Conservation (phyloP, 768 basidiomycete genomes). For the Podaxis sp. region DNA sequence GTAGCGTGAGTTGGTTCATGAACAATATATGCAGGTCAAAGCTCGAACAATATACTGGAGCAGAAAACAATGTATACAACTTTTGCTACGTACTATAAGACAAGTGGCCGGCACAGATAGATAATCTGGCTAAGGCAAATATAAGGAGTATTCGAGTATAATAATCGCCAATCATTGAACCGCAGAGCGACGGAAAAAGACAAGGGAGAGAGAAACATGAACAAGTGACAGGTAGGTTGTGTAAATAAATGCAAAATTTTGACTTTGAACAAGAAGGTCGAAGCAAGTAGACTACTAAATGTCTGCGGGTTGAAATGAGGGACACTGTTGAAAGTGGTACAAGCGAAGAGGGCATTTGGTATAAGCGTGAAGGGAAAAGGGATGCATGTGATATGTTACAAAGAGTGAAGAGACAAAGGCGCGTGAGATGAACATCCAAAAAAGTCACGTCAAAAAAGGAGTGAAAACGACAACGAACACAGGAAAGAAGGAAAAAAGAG, state of each 20-base stretch:
- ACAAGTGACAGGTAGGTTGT: neutral
- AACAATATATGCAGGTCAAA: neutral
- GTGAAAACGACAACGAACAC: neutral
- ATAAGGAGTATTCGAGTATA: constrained; percentile 3
- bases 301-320: neutral
- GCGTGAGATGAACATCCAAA: neutral
- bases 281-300: neutral
- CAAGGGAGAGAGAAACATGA: neutral
- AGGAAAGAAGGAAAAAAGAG: neutral
- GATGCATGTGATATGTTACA: neutral
- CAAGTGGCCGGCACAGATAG: constrained; percentile 14
- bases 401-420: neutral
- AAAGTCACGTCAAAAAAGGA: neutral
- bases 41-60: neutral
- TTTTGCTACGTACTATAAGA: constrained; percentile 10
- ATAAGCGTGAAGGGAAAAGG: neutral
- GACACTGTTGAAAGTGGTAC: neutral
- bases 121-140: constrained; percentile 7
- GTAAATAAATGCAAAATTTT: neutral
- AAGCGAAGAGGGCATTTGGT: neutral
- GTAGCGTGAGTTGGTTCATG: neutral
- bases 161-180: neutral
- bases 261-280: neutral
- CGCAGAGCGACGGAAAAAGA: neutral
- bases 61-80: constrained; percentile 1